Evolutionary conservation across 2,329 filamentous ascomycete species (phyloP).

Genomic region (Arthrinium phaeospermum): DNA sequence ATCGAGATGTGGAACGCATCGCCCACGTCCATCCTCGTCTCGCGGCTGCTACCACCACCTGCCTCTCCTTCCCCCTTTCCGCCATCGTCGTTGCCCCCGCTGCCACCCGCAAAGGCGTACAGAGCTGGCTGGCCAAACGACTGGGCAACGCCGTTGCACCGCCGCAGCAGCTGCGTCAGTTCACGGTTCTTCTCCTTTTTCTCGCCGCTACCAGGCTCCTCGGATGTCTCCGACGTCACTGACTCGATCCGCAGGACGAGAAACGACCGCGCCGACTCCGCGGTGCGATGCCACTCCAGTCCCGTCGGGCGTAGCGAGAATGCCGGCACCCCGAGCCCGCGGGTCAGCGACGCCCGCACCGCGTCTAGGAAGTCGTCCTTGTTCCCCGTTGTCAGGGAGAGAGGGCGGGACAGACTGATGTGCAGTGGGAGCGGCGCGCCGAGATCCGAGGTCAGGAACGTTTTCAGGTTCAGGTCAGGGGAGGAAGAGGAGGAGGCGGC

Average conservation of each 20-base stretch:
- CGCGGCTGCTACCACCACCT: not conserved
- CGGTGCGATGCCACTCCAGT: conserved; percentile 58
- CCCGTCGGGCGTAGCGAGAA: conserved; percentile 48
- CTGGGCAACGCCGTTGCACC: conserved; percentile 69
- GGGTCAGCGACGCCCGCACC: conserved; percentile 65
- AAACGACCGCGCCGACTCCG: conserved; percentile 76
- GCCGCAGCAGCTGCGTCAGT: conserved; percentile 66
- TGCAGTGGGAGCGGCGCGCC: conserved; percentile 82
- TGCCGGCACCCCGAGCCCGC: conserved; percentile 43
- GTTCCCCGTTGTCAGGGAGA: conserved; percentile 75
- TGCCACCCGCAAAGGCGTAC: conserved; percentile 55
- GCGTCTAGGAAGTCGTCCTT: conserved; percentile 71
- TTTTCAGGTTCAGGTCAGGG: conserved; percentile 57
- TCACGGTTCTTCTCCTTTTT: conserved; percentile 48
- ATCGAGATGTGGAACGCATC: conserved; percentile 85
- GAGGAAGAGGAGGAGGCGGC: conserved; percentile 35
- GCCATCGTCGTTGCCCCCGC: conserved; percentile 30
- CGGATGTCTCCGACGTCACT: conserved; percentile 30
- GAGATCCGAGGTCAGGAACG: conserved; percentile 78
- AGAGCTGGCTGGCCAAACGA: conserved; percentile 71
- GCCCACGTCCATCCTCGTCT: conserved; percentile 30
- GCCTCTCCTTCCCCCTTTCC: not conserved
- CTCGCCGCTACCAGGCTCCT: conserved; percentile 26
- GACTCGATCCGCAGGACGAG: conserved; percentile 78
- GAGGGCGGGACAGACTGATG: conserved; percentile 84